Base-by-base conservation (phyloP, 192 early-diverging fungal species). In the Entomortierella chlamydospora region DNA sequence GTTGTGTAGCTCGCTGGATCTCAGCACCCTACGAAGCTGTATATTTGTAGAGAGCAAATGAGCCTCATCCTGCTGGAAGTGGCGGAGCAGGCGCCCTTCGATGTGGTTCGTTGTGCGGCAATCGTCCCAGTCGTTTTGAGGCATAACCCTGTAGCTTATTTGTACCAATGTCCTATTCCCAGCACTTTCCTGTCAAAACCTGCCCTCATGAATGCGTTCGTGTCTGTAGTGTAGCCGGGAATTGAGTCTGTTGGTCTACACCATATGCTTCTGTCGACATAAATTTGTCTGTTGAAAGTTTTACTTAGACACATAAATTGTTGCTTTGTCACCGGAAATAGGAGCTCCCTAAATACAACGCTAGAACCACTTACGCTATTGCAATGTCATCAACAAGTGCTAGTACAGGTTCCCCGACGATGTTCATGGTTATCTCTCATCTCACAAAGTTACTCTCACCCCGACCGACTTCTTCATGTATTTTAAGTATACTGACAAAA, bases 161-260 rank as follows among this genome's bases (percentile, higher is more conserved):
- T n/a, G n/a, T n/a, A n/a, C n/a, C n/a, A 34, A 34, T 34, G 34
- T 59, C 57, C 57, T 34, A 31, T 20, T n/a, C n/a, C n/a, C 58
- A 29, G 58, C 58, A 60, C 58, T 43, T 60, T 43, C 43, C 43
- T 60, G 58, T 60, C 58, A 60, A 60, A 60, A 39, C 58, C 58
- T 60, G 39, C 58, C 42, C 58, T 39, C 58, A 60, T 45, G 42
- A 60, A 39, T 25, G n/a, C 42, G 58, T 39, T 60, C 30, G 41
- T 60, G 58, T 60, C 58, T 60, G 58, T 28, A 43, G 37, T 26
- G 58, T 60, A 60, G 42, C 58, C 26, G 58, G 58, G 58, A 60
- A n/a, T 42, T 43, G 45, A 20, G 11, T 57, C 55, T 33, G 33
- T 37, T 39, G 42, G 42, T 7, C 13, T 43, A 43, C 58, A 60